phyloP scores from a whole-genome alignment of 2,329 filamentous ascomycete species.

The Hymenoscyphus linearis region DNA sequence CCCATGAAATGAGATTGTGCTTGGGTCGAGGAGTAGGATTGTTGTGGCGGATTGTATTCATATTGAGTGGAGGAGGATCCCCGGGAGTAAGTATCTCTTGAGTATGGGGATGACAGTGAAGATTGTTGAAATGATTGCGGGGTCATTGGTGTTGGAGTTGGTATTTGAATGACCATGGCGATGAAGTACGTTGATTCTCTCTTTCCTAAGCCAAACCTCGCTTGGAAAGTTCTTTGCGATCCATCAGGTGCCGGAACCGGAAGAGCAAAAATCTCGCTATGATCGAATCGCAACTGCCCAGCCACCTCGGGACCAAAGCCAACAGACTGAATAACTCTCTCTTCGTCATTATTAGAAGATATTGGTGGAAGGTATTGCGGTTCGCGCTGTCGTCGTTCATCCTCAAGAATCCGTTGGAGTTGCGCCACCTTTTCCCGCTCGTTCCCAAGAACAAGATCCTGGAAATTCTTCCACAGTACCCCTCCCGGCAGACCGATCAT shows the following conservation, averaged over 20 bases:
- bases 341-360: slow-evolving; percentile 47
- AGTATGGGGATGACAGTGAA: slow-evolving; percentile 22
- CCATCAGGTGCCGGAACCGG: slow-evolving; percentile 47
- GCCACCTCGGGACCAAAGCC: slow-evolving; percentile 51
- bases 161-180: slow-evolving; percentile 37
- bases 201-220: slow-evolving; percentile 53
- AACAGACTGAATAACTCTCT: slow-evolving; percentile 49
- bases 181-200: slow-evolving; percentile 59
- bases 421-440: slow-evolving; percentile 49
- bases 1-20: slow-evolving; percentile 21
- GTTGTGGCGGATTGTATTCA: slow-evolving; percentile 26
- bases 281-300: slow-evolving; percentile 46
- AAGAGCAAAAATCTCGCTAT: slow-evolving; percentile 46
- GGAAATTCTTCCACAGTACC: slow-evolving; percentile 43
- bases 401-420: slow-evolving; percentile 48
- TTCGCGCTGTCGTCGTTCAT: slow-evolving; percentile 48
- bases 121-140: slow-evolving; percentile 24
- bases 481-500: slow-evolving; percentile 46
- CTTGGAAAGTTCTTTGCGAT: slow-evolving; percentile 43
- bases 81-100: slow-evolving; percentile 25
- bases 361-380: slow-evolving; percentile 62
- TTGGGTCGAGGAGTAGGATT: slow-evolving; percentile 22
- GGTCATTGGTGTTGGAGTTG: slow-evolving; percentile 13
- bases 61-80: slow-evolving; percentile 26
- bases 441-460: slow-evolving; percentile 46